Conservation (phyloP, 1,284 basidiomycete species). For the Sanghuangporus sanghuang region DNA sequence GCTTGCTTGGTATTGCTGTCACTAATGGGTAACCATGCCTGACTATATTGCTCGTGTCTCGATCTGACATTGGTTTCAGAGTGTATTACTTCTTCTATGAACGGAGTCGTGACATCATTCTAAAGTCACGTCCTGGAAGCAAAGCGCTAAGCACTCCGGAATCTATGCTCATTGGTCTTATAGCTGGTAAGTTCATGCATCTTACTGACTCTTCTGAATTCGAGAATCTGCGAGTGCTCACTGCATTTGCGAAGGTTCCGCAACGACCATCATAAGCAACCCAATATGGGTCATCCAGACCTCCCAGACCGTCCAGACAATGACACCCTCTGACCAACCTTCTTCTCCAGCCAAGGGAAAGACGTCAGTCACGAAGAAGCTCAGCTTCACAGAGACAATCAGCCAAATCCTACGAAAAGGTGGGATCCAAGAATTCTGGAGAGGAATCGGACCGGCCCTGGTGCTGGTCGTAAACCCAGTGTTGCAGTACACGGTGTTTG, state of each 20-base stretch:
- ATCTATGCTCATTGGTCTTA: conserved; percentile 85
- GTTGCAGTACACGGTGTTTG: conserved; percentile 83
- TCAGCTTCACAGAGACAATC: conserved; percentile 67
- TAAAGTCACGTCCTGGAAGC: conserved; percentile 51
- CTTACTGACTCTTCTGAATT: not conserved
- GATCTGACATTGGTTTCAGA: conserved; percentile 30
- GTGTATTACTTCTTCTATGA: conserved; percentile 87
- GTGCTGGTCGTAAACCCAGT: conserved; percentile 95
- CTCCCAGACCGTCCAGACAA: conserved; percentile 74
- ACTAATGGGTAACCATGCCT: conserved; percentile 72
- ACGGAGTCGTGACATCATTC: conserved; percentile 51
- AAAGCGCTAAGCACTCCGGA: conserved; percentile 79
- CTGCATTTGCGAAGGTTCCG: conserved; percentile 56
- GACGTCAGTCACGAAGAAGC: conserved; percentile 37
- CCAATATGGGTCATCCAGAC: conserved; percentile 97
- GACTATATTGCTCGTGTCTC: not conserved
- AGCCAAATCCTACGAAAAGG: conserved; percentile 72
- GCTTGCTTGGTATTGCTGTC: conserved; percentile 86
- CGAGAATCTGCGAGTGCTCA: not conserved
- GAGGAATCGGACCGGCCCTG: conserved; percentile 93
- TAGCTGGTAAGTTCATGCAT: conserved; percentile 58
- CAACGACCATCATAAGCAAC: conserved; percentile 88
- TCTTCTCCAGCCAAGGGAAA: conserved; percentile 20
- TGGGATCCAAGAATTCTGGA: conserved; percentile 83
- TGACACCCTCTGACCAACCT: conserved; percentile 28